Conservation (phyloP, 179 eudicot species). For the Dionaea muscipula region DNA sequence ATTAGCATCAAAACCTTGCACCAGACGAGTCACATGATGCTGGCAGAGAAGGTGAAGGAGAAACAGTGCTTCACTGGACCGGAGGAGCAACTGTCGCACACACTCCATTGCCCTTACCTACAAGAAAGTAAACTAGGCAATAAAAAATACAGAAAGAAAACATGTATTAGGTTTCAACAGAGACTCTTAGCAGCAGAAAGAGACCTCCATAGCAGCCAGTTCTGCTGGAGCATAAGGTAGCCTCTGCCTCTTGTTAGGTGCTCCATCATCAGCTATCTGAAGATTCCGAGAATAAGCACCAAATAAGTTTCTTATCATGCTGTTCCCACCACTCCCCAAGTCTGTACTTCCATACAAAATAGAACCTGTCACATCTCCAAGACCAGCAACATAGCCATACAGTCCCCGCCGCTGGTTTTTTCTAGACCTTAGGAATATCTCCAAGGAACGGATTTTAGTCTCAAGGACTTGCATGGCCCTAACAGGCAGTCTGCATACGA, state of each 20-base stretch:
- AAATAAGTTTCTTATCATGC: slow-evolving; percentile 61
- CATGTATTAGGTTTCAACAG: background rate
- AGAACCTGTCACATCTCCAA: slow-evolving; percentile 90
- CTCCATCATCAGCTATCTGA: slow-evolving; percentile 44
- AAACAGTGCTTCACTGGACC: slow-evolving; percentile 82
- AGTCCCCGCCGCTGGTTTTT: slow-evolving; percentile 90
- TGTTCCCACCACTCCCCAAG: slow-evolving; percentile 52
- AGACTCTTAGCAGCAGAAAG: background rate
- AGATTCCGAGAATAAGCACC: slow-evolving; percentile 53
- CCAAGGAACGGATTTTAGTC: slow-evolving; percentile 78
- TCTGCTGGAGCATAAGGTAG: slow-evolving; percentile 78
- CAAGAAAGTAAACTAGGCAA: slow-evolving; percentile 11
- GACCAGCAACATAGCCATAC: slow-evolving; percentile 88
- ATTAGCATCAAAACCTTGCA: slow-evolving; percentile 62
- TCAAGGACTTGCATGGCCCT: slow-evolving; percentile 84
- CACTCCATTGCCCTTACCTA: slow-evolving; percentile 97
- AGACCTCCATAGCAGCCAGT: slow-evolving; percentile 92
- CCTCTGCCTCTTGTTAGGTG: slow-evolving; percentile 79
- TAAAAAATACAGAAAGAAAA: slow-evolving; percentile 1
- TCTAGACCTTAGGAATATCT: slow-evolving; percentile 71
- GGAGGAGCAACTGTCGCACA: slow-evolving; percentile 82
- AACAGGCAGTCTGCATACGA: slow-evolving; percentile 66
- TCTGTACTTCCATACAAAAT: slow-evolving; percentile 63
- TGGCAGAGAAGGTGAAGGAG: slow-evolving; percentile 81
- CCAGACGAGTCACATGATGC: slow-evolving; percentile 69